Conservation (phyloP, 306 rosid genomes). For the Trifolium dubium region DNA sequence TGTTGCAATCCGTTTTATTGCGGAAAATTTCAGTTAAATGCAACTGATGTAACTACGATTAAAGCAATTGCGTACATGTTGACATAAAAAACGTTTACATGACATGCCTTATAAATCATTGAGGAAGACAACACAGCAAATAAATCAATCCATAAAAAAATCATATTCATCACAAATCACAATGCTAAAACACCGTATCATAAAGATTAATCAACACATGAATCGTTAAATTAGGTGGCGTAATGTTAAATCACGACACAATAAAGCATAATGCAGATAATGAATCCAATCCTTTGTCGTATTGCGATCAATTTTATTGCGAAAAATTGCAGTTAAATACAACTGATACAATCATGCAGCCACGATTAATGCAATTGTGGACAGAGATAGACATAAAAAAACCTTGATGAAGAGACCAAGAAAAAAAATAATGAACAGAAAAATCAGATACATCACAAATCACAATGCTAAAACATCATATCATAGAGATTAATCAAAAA, state of each 20-base stretch:
- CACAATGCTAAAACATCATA: slow-evolving; percentile 44
- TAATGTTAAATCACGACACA: slow-evolving; percentile 11
- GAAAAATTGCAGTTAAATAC: too few relatives aligned
- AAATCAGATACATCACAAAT: slow-evolving; percentile 3
- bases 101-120: background rate
- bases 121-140: slow-evolving; percentile 30
- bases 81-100: background rate
- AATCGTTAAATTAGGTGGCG: slow-evolving; percentile 17
- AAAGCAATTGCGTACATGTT: background rate
- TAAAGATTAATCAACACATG: slow-evolving; percentile 41
- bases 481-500: slow-evolving; percentile 43
- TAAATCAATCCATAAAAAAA: slow-evolving; percentile 23
- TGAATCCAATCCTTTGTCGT: slow-evolving; percentile 30
- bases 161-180: background rate
- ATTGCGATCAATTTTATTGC: too few relatives aligned
- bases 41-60: background rate
- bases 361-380: background rate
- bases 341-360: background rate
- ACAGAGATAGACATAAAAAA: background rate
- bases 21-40: background rate
- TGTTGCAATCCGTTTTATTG: background rate
- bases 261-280: slow-evolving; percentile 16
- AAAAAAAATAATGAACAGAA: slow-evolving; percentile 10
- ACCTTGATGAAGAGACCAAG: slow-evolving; percentile 29
- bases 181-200: slow-evolving; percentile 47